phyloP scores from a whole-genome alignment of 2,329 filamentous ascomycete genomes.

The Neopestalotiopsis sp. region DNA sequence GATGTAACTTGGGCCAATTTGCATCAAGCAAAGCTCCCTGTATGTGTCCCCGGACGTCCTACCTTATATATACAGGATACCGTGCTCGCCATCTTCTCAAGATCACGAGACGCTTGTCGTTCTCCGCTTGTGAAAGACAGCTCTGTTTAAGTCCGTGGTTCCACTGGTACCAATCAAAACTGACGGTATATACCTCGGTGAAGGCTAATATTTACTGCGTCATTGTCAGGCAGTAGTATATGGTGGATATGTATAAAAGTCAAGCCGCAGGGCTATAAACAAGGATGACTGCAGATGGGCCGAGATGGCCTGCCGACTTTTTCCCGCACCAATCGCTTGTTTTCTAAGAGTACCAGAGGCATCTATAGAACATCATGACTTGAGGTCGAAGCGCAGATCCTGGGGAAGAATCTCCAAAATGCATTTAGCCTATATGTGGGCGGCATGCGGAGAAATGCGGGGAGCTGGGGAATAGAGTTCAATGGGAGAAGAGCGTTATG shows the following conservation, averaged over 20 bases:
- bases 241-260: background rate
- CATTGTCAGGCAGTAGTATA: background rate
- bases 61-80: background rate
- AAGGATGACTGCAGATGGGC: background rate
- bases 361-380: background rate
- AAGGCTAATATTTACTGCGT: constrained; percentile 1
- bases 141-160: background rate
- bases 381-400: constrained; percentile 4
- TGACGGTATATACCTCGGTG: background rate
- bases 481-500: background rate
- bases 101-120: background rate
- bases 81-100: background rate
- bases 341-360: background rate
- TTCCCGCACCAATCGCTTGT: constrained; percentile 1
- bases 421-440: constrained; percentile 15
- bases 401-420: constrained; percentile 3
- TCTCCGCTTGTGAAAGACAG: background rate
- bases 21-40: background rate
- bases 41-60: background rate
- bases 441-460: constrained; percentile 15
- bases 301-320: background rate
- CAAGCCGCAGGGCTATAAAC: background rate
- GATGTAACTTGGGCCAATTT: background rate
- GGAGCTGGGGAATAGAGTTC: background rate
- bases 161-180: background rate